Conservation (phyloP, 805 yeast species). For the Candida stauntonica region DNA sequence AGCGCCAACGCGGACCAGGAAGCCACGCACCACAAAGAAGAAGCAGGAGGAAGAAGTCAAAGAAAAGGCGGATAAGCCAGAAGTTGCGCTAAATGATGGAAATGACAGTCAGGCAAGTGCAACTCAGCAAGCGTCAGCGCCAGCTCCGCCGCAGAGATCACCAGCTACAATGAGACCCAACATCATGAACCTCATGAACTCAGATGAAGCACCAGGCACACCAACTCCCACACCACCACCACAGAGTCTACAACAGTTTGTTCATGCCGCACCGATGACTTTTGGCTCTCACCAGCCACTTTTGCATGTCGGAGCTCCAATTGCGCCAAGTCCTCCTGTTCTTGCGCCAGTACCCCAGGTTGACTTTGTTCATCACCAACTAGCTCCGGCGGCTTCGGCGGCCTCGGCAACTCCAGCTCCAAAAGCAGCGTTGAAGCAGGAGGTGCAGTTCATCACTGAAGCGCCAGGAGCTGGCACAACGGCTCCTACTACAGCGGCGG, state of each 20-base stretch:
- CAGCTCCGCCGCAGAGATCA: neutral
- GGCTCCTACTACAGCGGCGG: no score
- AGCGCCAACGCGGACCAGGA: neutral
- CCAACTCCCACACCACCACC: neutral
- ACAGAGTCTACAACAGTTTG: neutral
- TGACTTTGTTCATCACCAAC: no score
- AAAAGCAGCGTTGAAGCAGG: neutral
- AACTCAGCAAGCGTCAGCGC: no score
- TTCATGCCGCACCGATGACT: no score
- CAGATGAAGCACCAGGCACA: neutral
- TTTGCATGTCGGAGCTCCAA: no score
- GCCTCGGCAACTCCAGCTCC: conserved; percentile 1
- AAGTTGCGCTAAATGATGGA: no score
- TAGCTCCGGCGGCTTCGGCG: neutral
- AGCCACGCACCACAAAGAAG: conserved; percentile 4
- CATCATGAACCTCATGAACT: conserved; percentile 14
- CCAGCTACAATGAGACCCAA: conserved; percentile 9
- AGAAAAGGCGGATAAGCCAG: neutral
- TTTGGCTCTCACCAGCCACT: no score
- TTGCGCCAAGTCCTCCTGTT: no score
- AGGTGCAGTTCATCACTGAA: neutral
- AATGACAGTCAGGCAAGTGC: no score
- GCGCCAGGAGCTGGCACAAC: no score
- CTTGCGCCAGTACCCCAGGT: no score
- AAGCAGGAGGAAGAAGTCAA: conserved; percentile 1